These are phyloP conservation scores for Phyllosticta citriasiana DNA, from an alignment of 2,329 filamentous ascomycete species.

Conservation along the genomic window DNA sequence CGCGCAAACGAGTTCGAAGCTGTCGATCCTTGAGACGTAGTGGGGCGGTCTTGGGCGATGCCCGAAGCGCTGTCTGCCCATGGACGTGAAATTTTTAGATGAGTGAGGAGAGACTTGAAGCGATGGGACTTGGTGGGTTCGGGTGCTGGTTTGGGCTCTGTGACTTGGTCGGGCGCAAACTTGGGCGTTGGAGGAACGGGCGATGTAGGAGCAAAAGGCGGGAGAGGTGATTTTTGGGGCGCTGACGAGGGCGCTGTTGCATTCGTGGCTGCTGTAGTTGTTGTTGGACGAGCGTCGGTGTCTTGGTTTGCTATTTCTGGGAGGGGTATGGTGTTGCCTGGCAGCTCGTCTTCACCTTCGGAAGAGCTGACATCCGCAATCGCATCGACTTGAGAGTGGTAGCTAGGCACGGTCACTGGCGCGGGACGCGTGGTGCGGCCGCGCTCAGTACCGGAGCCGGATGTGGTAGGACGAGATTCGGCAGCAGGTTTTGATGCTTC, in stretches of 20 bases:
- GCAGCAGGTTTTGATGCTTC: neutral
- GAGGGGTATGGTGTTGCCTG: conserved; percentile 15
- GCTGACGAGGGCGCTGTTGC: conserved; percentile 7
- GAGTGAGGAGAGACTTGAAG: neutral
- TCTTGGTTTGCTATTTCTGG: conserved; percentile 12
- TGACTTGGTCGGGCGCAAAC: neutral
- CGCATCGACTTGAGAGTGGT: conserved; percentile 5
- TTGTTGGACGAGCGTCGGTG: neutral
- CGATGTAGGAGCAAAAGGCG: conserved; percentile 18
- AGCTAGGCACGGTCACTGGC: conserved; percentile 3
- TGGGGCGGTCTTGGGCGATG: neutral
- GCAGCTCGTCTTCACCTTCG: conserved; percentile 11
- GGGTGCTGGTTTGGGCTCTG: neutral
- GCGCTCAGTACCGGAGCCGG: conserved; percentile 9
- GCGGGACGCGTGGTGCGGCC: neutral
- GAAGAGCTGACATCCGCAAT: conserved; percentile 6
- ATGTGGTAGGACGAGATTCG: neutral
- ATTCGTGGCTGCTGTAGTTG: neutral
- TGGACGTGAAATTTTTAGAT: neutral
- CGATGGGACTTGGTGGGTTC: neutral
- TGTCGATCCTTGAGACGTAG: neutral
- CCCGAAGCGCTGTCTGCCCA: neutral
- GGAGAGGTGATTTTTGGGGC: conserved; percentile 15
- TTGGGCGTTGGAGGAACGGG: conserved; percentile 7
- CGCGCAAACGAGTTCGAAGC: neutral